Evolutionary conservation across 495 filamentous ascomycete species (phyloP).

Genomic region (Bombardia bombarda): DNA sequence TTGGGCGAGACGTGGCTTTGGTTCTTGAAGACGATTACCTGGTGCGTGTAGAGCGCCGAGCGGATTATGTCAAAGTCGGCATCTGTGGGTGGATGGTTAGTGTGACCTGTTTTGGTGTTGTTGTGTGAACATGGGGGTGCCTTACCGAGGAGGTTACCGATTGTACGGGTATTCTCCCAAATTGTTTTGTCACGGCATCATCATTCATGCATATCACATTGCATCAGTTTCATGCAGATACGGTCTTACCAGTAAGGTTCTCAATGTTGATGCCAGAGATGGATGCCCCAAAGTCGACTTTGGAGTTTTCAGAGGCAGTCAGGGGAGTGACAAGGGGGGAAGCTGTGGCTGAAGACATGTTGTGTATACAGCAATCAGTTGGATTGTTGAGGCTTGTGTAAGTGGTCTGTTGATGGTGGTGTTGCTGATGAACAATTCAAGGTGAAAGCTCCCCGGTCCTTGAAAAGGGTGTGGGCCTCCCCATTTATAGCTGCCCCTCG

Average conservation of each 20-base stretch:
- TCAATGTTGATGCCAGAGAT: conserved; percentile 50
- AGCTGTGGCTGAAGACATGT: not conserved
- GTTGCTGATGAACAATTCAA: too few species aligned
- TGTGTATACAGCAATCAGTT: too few species aligned
- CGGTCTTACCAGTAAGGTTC: conserved; percentile 44
- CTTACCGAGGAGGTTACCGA: conserved; percentile 49
- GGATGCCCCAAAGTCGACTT: conserved; percentile 51
- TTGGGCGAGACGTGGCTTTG: conserved; percentile 52
- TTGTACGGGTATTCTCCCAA: conserved; percentile 45
- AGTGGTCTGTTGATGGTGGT: too few species aligned
- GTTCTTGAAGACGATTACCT: conserved; percentile 62
- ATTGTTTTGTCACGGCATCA: conserved; percentile 4
- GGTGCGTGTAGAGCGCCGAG: conserved; percentile 51
- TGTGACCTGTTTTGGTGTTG: not conserved
- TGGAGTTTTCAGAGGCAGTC: conserved; percentile 34
- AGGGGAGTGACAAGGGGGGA: conserved; percentile 31
- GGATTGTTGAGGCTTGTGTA: too few species aligned
- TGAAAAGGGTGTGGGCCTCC: too few species aligned
- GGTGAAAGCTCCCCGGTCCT: too few species aligned
- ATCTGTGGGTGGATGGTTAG: conserved; percentile 29
- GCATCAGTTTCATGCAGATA: not conserved
- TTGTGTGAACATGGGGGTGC: not conserved
- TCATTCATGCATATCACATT: conserved; percentile 7
- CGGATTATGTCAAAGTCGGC: conserved; percentile 51
- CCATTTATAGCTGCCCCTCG: too few species aligned